phyloP scores from a whole-genome alignment of 2,329 filamentous ascomycete species.

The Aspergillus proliferans region DNA sequence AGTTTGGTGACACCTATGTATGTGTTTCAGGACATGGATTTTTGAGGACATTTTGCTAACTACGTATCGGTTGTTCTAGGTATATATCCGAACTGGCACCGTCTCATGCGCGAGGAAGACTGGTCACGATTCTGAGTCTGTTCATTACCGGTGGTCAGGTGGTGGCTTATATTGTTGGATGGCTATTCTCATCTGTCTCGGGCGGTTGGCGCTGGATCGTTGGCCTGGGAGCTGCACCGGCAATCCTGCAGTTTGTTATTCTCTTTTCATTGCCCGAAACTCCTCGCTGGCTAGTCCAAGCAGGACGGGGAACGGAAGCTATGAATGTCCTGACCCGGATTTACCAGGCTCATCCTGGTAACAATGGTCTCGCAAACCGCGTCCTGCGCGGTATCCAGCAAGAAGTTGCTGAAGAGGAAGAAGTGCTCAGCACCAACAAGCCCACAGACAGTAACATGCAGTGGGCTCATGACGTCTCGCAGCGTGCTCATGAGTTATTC shows the following conservation, averaged over 20 bases:
- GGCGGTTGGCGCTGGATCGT: conserved; percentile 89
- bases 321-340: conserved; percentile 59
- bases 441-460: conserved; percentile 8
- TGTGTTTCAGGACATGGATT: not conserved
- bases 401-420: conserved; percentile 66
- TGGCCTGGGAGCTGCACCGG: conserved; percentile 73
- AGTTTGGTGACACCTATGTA: conserved; percentile 74
- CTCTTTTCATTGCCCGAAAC: conserved; percentile 77
- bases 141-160: conserved; percentile 87
- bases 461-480: conserved; percentile 22
- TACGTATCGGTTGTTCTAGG: conserved; percentile 17
- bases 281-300: conserved; percentile 76
- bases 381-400: conserved; percentile 64
- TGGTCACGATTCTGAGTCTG: conserved; percentile 75
- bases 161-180: conserved; percentile 78
- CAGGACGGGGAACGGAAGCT: conserved; percentile 57
- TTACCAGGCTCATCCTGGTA: conserved; percentile 47
- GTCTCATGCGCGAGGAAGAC: conserved; percentile 64
- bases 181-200: conserved; percentile 57
- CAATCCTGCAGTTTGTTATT: conserved; percentile 62
- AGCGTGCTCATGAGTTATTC: conserved; percentile 26
- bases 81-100: conserved; percentile 86
- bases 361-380: conserved; percentile 47
- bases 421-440: conserved; percentile 31
- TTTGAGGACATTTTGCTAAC: conserved; percentile 1